These are phyloP conservation scores for Russula sp. DNA, from an alignment of 768 basidiomycete genomes.

Conservation along the genomic window DNA sequence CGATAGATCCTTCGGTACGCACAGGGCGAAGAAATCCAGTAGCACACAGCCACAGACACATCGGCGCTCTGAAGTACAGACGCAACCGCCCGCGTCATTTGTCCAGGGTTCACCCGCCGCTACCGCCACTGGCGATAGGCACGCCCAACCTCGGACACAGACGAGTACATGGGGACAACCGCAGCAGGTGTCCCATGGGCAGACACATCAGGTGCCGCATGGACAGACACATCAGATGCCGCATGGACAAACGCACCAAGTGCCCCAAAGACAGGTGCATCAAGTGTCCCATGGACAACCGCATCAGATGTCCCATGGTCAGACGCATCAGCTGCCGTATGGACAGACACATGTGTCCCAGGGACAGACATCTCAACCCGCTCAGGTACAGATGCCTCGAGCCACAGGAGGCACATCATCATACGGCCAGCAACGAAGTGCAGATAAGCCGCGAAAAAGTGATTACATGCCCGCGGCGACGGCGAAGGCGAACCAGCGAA, in stretches of 20 bases:
- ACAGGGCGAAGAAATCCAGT: background rate
- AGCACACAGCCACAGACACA: background rate
- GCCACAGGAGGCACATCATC: too few relatives aligned
- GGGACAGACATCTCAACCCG: background rate
- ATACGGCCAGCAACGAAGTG: background rate
- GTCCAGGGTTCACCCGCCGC: background rate
- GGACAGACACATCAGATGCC: too few relatives aligned
- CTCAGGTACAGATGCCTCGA: background rate
- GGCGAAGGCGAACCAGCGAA: background rate
- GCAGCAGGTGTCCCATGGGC: background rate
- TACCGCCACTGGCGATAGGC: background rate
- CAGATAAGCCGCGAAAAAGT: background rate
- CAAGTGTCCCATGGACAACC: background rate
- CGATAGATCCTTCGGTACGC: background rate
- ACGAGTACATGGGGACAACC: background rate
- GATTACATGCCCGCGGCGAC: background rate
- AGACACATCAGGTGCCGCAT: too few relatives aligned
- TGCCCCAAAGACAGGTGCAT: background rate
- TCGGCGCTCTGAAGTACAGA: background rate
- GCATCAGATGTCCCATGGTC: background rate
- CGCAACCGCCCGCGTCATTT: background rate
- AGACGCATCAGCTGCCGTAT: too few relatives aligned
- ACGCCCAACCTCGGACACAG: background rate
- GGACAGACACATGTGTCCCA: too few relatives aligned
- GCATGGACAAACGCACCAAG: too few relatives aligned